Evolutionary conservation across 2,329 filamentous ascomycete genomes (phyloP), one percentile per base, ranked within the genome.

Genomic region (Fusarium nygamai): DNA sequence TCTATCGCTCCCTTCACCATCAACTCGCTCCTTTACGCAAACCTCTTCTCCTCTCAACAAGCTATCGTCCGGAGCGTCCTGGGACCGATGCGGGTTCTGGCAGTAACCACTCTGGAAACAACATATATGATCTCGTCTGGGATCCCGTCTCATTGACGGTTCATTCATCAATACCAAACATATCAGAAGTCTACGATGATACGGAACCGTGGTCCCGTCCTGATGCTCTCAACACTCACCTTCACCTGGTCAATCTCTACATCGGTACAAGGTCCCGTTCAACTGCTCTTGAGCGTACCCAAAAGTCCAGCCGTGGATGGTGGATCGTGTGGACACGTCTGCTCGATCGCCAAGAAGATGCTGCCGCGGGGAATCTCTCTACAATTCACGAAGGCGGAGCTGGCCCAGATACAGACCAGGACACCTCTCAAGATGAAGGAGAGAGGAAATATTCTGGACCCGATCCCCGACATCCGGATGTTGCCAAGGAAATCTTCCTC

Each of bases 241-340:
- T 88, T 65, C 90, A 92, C 74, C 86, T 93, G 17, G 84, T 93
- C 34, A 88, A 88, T 75, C 86, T 89, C 14, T 88, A 89, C 73
- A 73, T 71, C 39, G 71, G 77, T n/a, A 88, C 88, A 5, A 83
- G 86, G 10, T 70, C 76, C 19, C 80, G 78, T 5, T 80, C 84
- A 41, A 81, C 81, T 8, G 88, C 89, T 68, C 79, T 89, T 8
- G 91, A 93, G 79, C 85, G 89, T 27, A 92, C 90, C 4, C 89
- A 88, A 76, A 92, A 92, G 84, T 92, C 91, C 8, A 89, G 84
- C 51, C 87, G 90, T 39, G 91, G 90, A 2, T 93, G 91, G 90
- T 93, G 91, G 91, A 85, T 93, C 36, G 90, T 92, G 33, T 93
- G 91, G 91, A 90, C 87, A 54, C 85, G 89, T 31, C 83, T 92